phyloP scores from a whole-genome alignment of 805 yeast genomes.

The Candida palmyrensis region DNA sequence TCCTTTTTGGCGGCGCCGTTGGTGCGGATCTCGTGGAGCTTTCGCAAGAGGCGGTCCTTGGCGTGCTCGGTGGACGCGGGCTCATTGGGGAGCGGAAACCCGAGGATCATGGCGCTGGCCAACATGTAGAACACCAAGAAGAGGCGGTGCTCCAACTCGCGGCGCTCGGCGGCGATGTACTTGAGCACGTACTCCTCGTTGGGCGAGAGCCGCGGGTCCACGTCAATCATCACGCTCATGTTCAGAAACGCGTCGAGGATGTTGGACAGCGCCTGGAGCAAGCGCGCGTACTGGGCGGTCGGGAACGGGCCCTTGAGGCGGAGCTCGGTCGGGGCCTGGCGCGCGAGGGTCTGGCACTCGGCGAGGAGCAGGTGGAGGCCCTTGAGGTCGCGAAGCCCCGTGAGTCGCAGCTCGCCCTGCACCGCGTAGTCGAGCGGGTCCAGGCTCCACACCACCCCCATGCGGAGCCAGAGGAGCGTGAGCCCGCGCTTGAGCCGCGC shows the following conservation, averaged over 20 bases:
- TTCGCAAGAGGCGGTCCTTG: slow-evolving; percentile 60
- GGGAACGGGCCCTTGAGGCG: slow-evolving; percentile 75
- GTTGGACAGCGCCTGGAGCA: slow-evolving; percentile 53
- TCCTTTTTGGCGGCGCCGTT: slow-evolving; percentile 18
- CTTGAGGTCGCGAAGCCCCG: slow-evolving; percentile 42
- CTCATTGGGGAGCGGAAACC: slow-evolving; percentile 71
- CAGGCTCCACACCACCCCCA: slow-evolving; percentile 77
- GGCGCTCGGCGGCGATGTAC: slow-evolving; percentile 52
- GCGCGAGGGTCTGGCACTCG: slow-evolving; percentile 54
- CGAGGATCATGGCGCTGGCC: slow-evolving; percentile 69
- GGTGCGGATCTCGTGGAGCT: slow-evolving; percentile 54
- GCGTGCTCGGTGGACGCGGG: slow-evolving; percentile 78
- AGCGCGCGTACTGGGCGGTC: slow-evolving; percentile 39
- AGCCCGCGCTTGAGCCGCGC: slow-evolving; percentile 59
- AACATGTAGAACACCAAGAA: slow-evolving; percentile 75
- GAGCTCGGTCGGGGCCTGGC: slow-evolving; percentile 72
- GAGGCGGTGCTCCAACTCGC: slow-evolving; percentile 65
- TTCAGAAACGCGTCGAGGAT: slow-evolving; percentile 75
- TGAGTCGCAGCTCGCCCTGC: slow-evolving; percentile 16
- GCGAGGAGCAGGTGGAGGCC: slow-evolving; percentile 50
- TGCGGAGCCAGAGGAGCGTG: slow-evolving; percentile 67
- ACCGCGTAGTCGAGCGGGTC: slow-evolving; percentile 54
- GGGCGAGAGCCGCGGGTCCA: slow-evolving; percentile 48
- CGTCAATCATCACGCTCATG: slow-evolving; percentile 60
- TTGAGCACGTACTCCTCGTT: slow-evolving; percentile 54